Evolutionary conservation across 1,284 basidiomycete genomes (phyloP).

Genomic region (Golubevia pallescens): DNA sequence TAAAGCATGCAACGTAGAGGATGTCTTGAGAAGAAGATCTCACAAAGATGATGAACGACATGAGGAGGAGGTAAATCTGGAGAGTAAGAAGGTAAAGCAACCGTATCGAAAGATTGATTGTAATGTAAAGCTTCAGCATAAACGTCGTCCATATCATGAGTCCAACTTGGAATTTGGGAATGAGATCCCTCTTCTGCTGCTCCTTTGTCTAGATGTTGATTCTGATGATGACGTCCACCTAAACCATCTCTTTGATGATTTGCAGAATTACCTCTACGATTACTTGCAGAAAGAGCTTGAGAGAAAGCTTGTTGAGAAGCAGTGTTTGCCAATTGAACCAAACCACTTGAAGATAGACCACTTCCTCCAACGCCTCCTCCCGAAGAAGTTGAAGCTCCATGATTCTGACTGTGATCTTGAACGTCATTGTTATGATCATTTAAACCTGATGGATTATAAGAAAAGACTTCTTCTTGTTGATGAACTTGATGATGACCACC

Average conservation of each 20-base stretch:
- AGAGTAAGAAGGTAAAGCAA: slow-evolving; percentile 5
- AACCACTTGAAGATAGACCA: neutral
- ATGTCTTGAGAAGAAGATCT: slow-evolving; percentile 15
- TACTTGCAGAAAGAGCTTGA: neutral
- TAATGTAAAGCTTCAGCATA: neutral
- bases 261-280: neutral
- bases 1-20: slow-evolving; percentile 15
- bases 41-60: slow-evolving; percentile 8
- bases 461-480: too few species aligned
- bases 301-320: neutral
- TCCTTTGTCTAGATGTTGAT: neutral
- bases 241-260: neutral
- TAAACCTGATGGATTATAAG: too few species aligned
- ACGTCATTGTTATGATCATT: too few species aligned
- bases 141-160: neutral
- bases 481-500: too few species aligned
- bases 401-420: too few species aligned
- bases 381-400: too few species aligned
- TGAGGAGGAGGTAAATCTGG: slow-evolving; percentile 14
- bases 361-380: too few species aligned
- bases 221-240: neutral
- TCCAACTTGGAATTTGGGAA: neutral
- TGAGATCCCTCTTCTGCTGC: neutral
- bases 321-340: neutral
- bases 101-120: neutral